Evolutionary conservation across 108 stramenopile species (phyloP), one percentile per base, ranked within the genome.

Genomic region (Nitzschia inconspicua): DNA sequence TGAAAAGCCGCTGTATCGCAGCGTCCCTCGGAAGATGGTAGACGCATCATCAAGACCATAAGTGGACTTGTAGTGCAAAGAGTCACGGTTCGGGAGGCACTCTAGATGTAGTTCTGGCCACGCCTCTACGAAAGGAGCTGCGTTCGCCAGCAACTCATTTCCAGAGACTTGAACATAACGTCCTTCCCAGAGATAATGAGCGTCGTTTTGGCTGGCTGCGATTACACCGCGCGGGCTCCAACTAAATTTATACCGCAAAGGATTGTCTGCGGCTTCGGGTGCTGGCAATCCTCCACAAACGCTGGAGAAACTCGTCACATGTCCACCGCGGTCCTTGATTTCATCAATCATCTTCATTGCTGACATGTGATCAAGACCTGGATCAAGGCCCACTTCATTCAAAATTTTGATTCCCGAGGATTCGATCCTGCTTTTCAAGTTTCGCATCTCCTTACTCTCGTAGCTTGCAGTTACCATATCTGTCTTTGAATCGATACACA

Each of bases 371-470:
- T 82, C 85, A 14, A 95, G 78, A 11, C 94, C 94, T 24, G 94
- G 94, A 63, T 95, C 94, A 19, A 95, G 67, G 4, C 94, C 94
- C 41, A 83, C 82, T 76, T 95, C 91, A 66, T 91, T 89, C 26
- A 95, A 57, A 29, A 95, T 74, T 40, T 52, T 56, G 20, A 95
- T 73, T 23, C 89, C 91, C 9, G 75, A 64, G 13, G 59, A 74
- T 56, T 65, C 41, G 44, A 75, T 60, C 10, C 46, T 49, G 25
- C 67, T 41, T 9, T 72, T 31, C n/a, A 87, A 44, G 10, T 30
- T 23, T 27, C 66, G 61, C 73, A 95, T 89, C 25, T 82, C 88
- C 14, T 74, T 68, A 34, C 79, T 85, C 41, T 86, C 86, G 53
- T 91, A 95, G 41, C 79, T 83, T 25, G 94, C 94, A 10, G 94